Evolutionary conservation across 139 green algal species (phyloP).

Genomic region (Chlamydomonas eustigma): DNA sequence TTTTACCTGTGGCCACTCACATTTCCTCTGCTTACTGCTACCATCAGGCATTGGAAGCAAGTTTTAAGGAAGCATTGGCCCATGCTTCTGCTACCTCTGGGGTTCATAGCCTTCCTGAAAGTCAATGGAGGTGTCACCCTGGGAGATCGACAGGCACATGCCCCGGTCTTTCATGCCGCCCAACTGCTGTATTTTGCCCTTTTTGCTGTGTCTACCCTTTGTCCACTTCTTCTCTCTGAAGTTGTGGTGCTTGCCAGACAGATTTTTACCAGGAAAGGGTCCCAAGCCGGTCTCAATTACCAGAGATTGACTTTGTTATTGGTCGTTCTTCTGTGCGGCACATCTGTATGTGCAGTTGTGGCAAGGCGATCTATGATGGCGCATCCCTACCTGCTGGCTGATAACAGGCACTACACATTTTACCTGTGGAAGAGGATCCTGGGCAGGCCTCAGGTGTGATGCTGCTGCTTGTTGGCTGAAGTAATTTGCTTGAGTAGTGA

Average conservation of each 20-base stretch:
- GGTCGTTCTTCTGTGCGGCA: not conserved
- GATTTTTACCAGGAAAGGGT: not conserved
- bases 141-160: not conserved
- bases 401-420: constrained; percentile 95
- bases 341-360: constrained; percentile 10
- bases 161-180: no score
- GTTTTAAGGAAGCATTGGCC: no score
- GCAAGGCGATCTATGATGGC: not conserved
- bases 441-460: constrained; percentile 26
- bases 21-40: no score
- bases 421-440: constrained; percentile 78
- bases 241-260: not conserved
- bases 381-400: constrained; percentile 90
- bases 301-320: not conserved
- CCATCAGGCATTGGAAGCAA: no score
- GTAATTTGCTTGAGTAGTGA: no score
- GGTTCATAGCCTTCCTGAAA: no score
- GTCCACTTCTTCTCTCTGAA: not conserved
- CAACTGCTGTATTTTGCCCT: no score
- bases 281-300: not conserved
- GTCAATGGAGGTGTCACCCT: not conserved
- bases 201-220: no score
- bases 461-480: constrained; percentile 78
- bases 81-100: no score
- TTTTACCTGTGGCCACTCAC: no score